Conservation (phyloP, 2,329 filamentous ascomycete species). For the Diaporthe citri region DNA sequence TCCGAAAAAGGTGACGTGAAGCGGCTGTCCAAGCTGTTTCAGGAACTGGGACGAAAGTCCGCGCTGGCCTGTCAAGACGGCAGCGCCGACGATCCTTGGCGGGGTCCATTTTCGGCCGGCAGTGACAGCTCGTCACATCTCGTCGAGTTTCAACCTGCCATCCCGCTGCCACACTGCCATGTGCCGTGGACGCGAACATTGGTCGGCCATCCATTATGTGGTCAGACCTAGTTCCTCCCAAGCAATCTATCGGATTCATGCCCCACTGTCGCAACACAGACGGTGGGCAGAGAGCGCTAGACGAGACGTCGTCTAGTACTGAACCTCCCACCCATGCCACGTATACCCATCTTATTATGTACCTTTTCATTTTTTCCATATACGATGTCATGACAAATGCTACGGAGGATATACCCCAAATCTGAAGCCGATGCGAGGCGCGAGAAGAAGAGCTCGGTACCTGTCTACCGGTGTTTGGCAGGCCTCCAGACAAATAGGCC, state of each 20-base stretch:
- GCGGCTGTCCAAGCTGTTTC: constrained; percentile 33
- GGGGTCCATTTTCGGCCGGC: constrained; percentile 17
- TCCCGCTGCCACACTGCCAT: constrained; percentile 1
- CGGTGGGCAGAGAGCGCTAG: neutral
- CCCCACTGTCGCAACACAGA: constrained; percentile 8
- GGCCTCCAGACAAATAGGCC: constrained; percentile 20
- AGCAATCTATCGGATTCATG: constrained; percentile 8
- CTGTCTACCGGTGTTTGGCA: constrained; percentile 8
- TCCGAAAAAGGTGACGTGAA: constrained; percentile 18
- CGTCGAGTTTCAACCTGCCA: neutral
- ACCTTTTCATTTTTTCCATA: neutral
- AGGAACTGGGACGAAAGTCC: constrained; percentile 29
- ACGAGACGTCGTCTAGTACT: neutral
- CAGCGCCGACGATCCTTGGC: constrained; percentile 3
- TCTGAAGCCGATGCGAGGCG: constrained; percentile 15
- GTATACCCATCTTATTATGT: neutral
- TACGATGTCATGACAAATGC: constrained; percentile 36
- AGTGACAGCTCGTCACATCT: constrained; percentile 18
- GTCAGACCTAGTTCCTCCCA: constrained; percentile 21
- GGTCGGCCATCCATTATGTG: neutral
- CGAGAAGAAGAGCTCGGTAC: neutral
- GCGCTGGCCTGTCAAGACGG: constrained; percentile 15
- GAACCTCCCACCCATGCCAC: neutral
- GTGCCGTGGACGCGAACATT: constrained; percentile 20
- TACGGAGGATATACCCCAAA: constrained; percentile 41